phyloP scores from a whole-genome alignment of 345 rosid species.

The Hevea brasiliensis region DNA sequence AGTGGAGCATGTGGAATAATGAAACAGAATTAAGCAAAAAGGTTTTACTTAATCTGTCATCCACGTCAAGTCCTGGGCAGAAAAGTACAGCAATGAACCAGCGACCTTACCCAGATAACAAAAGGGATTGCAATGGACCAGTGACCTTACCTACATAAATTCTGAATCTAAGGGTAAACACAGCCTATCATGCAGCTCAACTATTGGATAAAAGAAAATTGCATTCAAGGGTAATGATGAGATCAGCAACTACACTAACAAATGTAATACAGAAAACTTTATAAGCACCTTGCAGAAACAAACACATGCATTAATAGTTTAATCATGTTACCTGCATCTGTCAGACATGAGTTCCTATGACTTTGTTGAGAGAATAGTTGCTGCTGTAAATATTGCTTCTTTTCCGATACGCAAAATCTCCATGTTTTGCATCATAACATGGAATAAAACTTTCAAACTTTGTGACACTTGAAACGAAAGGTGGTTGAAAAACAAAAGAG shows the following conservation, averaged over 20 bases:
- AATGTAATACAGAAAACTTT: neutral
- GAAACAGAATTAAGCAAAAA: neutral
- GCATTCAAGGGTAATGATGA: neutral
- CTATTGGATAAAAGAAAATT: neutral
- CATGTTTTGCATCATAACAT: conserved; percentile 50
- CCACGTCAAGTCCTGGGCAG: neutral
- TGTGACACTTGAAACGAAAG: neutral
- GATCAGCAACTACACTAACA: neutral
- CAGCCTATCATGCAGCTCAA: neutral
- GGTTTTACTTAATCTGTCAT: neutral
- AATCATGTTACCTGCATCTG: no score
- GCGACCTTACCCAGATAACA: neutral
- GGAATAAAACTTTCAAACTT: neutral
- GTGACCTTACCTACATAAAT: no score
- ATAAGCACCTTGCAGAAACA: neutral
- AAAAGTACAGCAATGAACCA: neutral
- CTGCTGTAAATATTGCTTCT: conserved; percentile 78
- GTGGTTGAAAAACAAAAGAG: neutral
- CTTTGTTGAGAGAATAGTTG: conserved; percentile 41
- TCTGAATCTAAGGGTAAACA: neutral
- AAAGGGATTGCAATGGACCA: no score
- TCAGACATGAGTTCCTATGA: conserved; percentile 15
- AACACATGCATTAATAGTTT: no score
- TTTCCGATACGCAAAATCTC: conserved; percentile 66
- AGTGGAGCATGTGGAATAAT: neutral